Percentiles rank a stretch among this genome's conserved stretches.
Conservation (phyloP, 1,284 basidiomycete genomes). For the Marasmius fiardii region DNA sequence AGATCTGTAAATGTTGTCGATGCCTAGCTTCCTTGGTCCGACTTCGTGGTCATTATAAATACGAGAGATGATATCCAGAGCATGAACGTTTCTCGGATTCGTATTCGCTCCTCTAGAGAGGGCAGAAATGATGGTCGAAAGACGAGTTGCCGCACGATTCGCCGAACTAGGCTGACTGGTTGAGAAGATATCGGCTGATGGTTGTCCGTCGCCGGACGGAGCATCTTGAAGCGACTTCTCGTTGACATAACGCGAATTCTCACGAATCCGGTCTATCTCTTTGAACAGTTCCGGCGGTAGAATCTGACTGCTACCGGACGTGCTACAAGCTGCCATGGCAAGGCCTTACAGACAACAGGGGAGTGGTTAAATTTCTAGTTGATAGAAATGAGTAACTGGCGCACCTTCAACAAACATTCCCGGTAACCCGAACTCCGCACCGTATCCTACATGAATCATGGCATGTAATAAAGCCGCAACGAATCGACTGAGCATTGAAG, state of each 20-base stretch:
- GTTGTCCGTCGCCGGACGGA: too few relatives aligned
- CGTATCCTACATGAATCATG: constrained; percentile 63
- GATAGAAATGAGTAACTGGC: constrained; percentile 22
- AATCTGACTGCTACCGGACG: constrained; percentile 20
- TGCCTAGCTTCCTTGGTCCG: constrained; percentile 19
- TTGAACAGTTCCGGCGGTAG: constrained; percentile 20
- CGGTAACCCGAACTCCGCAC: constrained; percentile 57
- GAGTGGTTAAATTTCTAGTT: too few relatives aligned
- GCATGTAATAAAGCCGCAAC: constrained; percentile 60
- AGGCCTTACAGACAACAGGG: too few relatives aligned
- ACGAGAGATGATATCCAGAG: constrained; percentile 43
- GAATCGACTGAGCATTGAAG: constrained; percentile 60
- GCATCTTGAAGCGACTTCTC: too few relatives aligned
- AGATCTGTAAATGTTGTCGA: constrained; percentile 21
- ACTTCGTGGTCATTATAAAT: constrained; percentile 40
- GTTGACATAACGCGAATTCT: not conserved
- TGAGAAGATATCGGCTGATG: too few relatives aligned
- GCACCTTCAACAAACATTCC: constrained; percentile 65
- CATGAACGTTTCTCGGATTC: constrained; percentile 21
- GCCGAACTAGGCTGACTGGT: not conserved
- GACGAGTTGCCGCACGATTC: constrained; percentile 16
- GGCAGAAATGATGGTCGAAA: not conserved
- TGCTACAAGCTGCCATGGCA: constrained; percentile 39
- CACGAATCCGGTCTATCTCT: constrained; percentile 4
- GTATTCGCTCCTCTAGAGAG: constrained; percentile 5